These are phyloP conservation scores for Akebia trifoliata DNA, from an alignment of 164 flowering plant genomes.

Conservation along the genomic window DNA sequence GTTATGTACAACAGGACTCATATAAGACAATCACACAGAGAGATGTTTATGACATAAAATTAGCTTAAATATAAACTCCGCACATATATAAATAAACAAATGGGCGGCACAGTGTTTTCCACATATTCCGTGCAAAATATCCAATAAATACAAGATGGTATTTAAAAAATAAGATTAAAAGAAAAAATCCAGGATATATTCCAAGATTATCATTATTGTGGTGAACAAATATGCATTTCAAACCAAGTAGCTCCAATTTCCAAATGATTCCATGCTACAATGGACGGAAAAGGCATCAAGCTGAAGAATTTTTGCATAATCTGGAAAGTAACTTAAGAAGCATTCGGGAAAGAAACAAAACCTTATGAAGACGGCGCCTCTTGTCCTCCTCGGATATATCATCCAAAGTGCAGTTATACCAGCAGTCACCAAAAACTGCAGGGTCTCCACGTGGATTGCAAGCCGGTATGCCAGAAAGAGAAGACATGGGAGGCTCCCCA, in stretches of 20 bases:
- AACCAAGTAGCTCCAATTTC: neutral
- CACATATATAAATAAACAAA: neutral
- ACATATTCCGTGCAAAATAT: neutral
- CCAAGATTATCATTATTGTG: neutral
- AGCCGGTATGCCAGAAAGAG: conserved; percentile 48
- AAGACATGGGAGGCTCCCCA: conserved; percentile 77
- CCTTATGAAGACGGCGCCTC: conserved; percentile 88
- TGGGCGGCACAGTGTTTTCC: neutral
- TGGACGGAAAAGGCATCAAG: neutral
- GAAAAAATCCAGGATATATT: neutral
- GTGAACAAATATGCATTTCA: neutral
- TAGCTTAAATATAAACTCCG: neutral
- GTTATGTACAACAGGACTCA: too few relatives aligned
- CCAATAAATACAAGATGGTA: neutral
- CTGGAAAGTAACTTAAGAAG: neutral
- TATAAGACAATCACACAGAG: too few relatives aligned
- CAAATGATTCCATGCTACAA: neutral
- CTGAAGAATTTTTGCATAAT: neutral
- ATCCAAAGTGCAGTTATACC: conserved; percentile 96
- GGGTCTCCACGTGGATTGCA: conserved; percentile 95
- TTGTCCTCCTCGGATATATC: conserved; percentile 92
- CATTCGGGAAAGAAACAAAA: conserved; percentile 12
- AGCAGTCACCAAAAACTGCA: conserved; percentile 86
- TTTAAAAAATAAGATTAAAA: neutral
- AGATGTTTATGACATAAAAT: too few relatives aligned